These are phyloP conservation scores for Curvularia verruculosa DNA, from an alignment of 2,329 filamentous ascomycete genomes.

Conservation along the genomic window DNA sequence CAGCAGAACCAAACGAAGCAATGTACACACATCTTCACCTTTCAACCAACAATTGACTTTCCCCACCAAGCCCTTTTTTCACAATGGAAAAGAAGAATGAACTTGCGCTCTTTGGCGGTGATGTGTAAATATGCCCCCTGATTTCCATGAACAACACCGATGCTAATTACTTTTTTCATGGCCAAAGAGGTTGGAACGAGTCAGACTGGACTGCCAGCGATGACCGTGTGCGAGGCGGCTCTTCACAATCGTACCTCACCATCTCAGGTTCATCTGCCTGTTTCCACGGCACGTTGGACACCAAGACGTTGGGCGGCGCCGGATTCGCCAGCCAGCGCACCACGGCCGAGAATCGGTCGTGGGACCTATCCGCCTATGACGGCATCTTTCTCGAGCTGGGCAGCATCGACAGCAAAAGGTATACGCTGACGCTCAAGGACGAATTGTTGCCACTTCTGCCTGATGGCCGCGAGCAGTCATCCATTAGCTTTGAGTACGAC, in stretches of 20 bases:
- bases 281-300: constrained; percentile 75
- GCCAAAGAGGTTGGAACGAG: constrained; percentile 62
- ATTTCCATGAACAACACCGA: background rate
- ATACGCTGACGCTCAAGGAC: constrained; percentile 79
- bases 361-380: constrained; percentile 68
- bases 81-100: constrained; percentile 30
- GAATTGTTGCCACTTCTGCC: constrained; percentile 62
- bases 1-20: background rate
- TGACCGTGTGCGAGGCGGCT: constrained; percentile 78
- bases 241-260: constrained; percentile 63
- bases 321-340: constrained; percentile 83
- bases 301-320: constrained; percentile 74
- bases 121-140: constrained; percentile 25
- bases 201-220: constrained; percentile 72
- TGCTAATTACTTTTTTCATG: background rate
- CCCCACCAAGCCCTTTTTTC: background rate
- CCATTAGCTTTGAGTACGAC: constrained; percentile 71
- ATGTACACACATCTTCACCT: background rate
- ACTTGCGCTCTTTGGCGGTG: constrained; percentile 39
- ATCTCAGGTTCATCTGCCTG: constrained; percentile 49
- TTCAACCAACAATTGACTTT: background rate
- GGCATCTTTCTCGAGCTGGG: constrained; percentile 64
- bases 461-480: constrained; percentile 73
- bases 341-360: constrained; percentile 59
- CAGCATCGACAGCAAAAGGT: constrained; percentile 67